These are phyloP conservation scores for Boletales sp. DNA, from an alignment of 768 basidiomycete genomes.

Conservation along the genomic window DNA sequence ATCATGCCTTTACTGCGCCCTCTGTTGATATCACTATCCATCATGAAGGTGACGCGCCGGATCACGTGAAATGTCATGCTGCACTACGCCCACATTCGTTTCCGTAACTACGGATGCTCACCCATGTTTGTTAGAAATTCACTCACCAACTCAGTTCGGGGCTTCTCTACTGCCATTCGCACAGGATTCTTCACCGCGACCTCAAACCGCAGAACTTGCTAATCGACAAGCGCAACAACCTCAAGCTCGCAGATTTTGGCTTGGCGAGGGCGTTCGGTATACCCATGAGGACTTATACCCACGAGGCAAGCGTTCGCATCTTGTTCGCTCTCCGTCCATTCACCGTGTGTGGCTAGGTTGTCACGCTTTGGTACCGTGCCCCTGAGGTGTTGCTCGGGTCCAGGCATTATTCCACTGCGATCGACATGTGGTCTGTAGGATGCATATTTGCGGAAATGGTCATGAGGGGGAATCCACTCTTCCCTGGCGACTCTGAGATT, in stretches of 20 bases:
- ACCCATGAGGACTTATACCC: constrained; percentile 98
- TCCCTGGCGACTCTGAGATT: constrained; percentile 99
- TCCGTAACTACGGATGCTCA: constrained; percentile 6
- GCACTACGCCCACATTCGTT: background rate
- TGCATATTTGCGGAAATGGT: constrained; percentile 99
- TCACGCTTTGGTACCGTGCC: constrained; percentile 98
- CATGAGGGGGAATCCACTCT: constrained; percentile 84
- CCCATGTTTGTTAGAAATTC: constrained; percentile 68
- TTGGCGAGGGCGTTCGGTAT: constrained; percentile 97
- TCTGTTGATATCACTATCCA: background rate
- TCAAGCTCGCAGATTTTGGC: constrained; percentile 97
- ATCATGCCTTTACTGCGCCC: background rate
- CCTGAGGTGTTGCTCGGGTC: constrained; percentile 96
- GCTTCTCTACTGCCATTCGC: constrained; percentile 90
- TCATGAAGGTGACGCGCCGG: constrained; percentile 22
- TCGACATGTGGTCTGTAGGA: constrained; percentile 99
- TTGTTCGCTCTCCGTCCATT: constrained; percentile 5
- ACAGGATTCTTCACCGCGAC: constrained; percentile 95
- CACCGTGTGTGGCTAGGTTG: constrained; percentile 59
- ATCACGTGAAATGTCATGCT: constrained; percentile 29
- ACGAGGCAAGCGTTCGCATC: constrained; percentile 62
- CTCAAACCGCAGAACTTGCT: constrained; percentile 95
- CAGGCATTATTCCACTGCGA: constrained; percentile 93
- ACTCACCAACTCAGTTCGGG: constrained; percentile 91
- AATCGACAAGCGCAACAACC: constrained; percentile 83